A percentile compares a stretch with the other conserved stretches of the same genome.
These are phyloP conservation scores for Colletotrichum salicis DNA, from an alignment of 2,329 filamentous ascomycete species.

Conservation along the genomic window DNA sequence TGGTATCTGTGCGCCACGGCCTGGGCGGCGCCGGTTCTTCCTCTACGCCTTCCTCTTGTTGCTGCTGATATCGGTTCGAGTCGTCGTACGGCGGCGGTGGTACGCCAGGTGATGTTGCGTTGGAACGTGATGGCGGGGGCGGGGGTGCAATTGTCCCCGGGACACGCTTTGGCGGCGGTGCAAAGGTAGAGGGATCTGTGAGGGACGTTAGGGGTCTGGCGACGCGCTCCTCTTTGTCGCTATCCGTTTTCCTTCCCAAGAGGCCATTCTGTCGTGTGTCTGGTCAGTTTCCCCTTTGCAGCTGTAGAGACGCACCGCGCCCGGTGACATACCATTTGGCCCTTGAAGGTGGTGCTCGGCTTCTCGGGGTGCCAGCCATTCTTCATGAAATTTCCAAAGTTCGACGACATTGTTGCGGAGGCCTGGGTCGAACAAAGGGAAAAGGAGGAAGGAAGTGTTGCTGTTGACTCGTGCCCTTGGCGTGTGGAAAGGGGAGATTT, in stretches of 20 bases:
- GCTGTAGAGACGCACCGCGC: neutral
- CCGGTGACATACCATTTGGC: slow-evolving; percentile 55
- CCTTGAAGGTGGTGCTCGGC: slow-evolving; percentile 51
- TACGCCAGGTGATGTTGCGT: slow-evolving; percentile 49
- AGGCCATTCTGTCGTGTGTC: slow-evolving; percentile 55
- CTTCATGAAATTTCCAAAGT: slow-evolving; percentile 60
- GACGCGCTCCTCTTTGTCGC: slow-evolving; percentile 48
- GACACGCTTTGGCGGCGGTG: slow-evolving; percentile 78
- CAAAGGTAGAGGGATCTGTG: slow-evolving; percentile 81
- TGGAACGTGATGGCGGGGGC: slow-evolving; percentile 41
- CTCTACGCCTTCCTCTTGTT: slow-evolving; percentile 44
- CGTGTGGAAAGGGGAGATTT: slow-evolving; percentile 20
- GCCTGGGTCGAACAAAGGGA: neutral
- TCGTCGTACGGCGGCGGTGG: slow-evolving; percentile 34
- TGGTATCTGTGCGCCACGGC: slow-evolving; percentile 77
- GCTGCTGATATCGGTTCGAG: slow-evolving; percentile 31
- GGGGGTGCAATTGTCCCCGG: slow-evolving; percentile 36
- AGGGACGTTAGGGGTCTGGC: slow-evolving; percentile 74
- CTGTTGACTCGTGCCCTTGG: neutral
- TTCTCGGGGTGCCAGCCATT: slow-evolving; percentile 65
- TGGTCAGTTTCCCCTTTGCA: slow-evolving; percentile 11
- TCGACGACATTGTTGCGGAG: slow-evolving; percentile 49
- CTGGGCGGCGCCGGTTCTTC: slow-evolving; percentile 61
- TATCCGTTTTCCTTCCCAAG: slow-evolving; percentile 53
- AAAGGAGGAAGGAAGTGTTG: neutral